A percentile compares a stretch with the other conserved stretches of the same genome.
Conservation (phyloP, 2,329 filamentous ascomycete species). For the Fusarium subtropicale region DNA sequence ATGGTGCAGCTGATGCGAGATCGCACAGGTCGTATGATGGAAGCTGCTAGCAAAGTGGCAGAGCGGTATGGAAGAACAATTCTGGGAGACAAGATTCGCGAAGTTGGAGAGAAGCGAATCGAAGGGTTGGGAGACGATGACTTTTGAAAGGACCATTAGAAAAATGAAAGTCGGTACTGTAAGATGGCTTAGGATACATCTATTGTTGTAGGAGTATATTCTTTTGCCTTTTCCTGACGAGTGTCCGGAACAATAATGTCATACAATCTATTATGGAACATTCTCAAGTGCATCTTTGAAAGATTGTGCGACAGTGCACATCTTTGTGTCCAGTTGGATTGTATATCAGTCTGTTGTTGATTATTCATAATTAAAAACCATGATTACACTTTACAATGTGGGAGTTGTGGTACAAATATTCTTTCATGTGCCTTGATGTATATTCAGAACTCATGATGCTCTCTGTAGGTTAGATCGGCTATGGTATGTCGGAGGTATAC, state of each 20-base stretch:
- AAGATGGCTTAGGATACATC: slow-evolving; percentile 2
- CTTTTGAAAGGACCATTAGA: slow-evolving; percentile 22
- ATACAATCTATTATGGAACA: background rate
- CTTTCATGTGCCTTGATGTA: background rate
- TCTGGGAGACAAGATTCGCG: slow-evolving; percentile 89
- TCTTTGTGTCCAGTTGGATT: background rate
- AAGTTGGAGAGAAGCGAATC: slow-evolving; percentile 78
- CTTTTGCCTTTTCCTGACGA: background rate
- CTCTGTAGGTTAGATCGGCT: background rate
- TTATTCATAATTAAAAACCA: no score
- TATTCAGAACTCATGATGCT: no score
- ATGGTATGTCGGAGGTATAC: background rate
- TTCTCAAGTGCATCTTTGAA: background rate
- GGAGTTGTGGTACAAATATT: no score
- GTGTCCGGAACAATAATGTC: background rate
- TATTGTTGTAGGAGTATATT: slow-evolving; percentile 6
- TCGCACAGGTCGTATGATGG: slow-evolving; percentile 86
- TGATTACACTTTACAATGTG: no score
- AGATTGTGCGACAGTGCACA: background rate
- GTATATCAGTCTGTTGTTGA: background rate
- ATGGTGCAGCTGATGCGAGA: slow-evolving; percentile 89
- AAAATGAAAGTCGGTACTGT: background rate
- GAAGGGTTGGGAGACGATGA: slow-evolving; percentile 71
- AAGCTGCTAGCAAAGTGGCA: slow-evolving; percentile 90
- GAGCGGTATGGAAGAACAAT: slow-evolving; percentile 83